Evolutionary conservation across 805 yeast species (phyloP), one percentile per base, ranked within the genome.

Genomic region (Metschnikowia dekortorum): DNA sequence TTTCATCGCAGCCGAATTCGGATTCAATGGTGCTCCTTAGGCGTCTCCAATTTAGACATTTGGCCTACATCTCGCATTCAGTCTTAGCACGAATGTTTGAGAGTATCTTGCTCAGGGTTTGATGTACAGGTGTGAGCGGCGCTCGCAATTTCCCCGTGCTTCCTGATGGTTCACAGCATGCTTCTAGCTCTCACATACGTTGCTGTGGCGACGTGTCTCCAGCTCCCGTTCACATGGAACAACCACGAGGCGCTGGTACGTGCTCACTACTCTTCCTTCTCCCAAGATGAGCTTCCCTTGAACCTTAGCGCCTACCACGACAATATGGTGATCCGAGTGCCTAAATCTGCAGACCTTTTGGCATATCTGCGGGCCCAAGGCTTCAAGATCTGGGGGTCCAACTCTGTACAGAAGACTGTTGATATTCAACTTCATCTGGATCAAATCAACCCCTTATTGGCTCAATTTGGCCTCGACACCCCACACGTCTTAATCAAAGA

Each of bases 401-500:
- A 74, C 30, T 49, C 53, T 5, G 53, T 63, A 0, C 73, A 70
- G 1, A 62, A 68, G 7, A 82, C 76, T 33, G 66, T 80, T 13
- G 89, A 84, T 61, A 51, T 83, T 6, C 68, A 65, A 53, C 52
- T 63, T n/a, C 51, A 51, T 33, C 60, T 55, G 31, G 54, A 51
- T 13, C 52, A 46, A 28, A 47, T 35, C 14, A 57, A 55, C 8
- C 32, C 44, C 29, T 55, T 66, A 18, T 35, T 48, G 29, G 50
- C 54, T 38, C 57, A 48, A 3, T 50, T 47, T 16, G 55, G 54
- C 6, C 58, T 69, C 26, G 56, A 67, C 0, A 64, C 73, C 6
- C 50, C 52, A 54, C 57, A 69, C n/a, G 61, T 79, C 3, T 66
- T 84, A 11, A 75, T 86, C 41, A 70, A 69, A 0, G 86, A 86